Evolutionary conservation across 1,139 yeast species (phyloP).

Genomic region (Lipomyces yarrowii): DNA sequence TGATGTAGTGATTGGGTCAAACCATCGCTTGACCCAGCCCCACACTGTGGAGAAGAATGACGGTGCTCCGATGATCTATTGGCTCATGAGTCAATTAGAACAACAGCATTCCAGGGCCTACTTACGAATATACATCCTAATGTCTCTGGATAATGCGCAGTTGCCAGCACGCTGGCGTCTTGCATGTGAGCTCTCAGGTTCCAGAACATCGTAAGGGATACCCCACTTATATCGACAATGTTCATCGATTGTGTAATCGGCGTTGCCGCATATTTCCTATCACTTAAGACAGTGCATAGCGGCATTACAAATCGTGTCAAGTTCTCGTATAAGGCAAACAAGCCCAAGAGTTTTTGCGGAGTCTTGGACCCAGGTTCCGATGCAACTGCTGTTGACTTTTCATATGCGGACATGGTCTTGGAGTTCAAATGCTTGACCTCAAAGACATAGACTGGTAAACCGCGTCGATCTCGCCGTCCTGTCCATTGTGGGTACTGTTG

Average conservation of each 20-base stretch:
- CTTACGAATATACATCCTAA: constrained; percentile 1
- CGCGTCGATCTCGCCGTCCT: constrained; percentile 5
- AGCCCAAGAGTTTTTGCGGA: not conserved
- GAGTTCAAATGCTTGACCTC: constrained; percentile 5
- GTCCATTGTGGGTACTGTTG: constrained; percentile 5
- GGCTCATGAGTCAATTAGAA: not conserved
- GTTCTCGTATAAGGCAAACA: constrained; percentile 1
- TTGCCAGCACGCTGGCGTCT: not conserved
- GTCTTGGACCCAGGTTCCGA: not conserved
- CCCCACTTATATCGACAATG: constrained; percentile 4
- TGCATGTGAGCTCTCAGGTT: constrained; percentile 6
- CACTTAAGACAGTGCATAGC: not conserved
- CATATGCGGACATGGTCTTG: not conserved
- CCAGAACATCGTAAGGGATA: constrained; percentile 4
- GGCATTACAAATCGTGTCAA: constrained; percentile 3
- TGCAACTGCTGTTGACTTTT: not conserved
- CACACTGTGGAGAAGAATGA: constrained; percentile 6
- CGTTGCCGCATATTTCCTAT: constrained; percentile 1
- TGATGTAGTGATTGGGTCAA: constrained; percentile 3
- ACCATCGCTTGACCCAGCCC: constrained; percentile 6
- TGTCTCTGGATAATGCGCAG: constrained; percentile 3
- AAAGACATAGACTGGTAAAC: not conserved
- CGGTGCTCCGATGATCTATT: constrained; percentile 3
- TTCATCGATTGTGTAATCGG: not conserved
- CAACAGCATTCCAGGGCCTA: not conserved